A percentile compares a stretch with the other conserved stretches of the same genome.
These are phyloP conservation scores for Incumbomyces lentus DNA, from an alignment of 2,329 filamentous ascomycete species.

Conservation along the genomic window DNA sequence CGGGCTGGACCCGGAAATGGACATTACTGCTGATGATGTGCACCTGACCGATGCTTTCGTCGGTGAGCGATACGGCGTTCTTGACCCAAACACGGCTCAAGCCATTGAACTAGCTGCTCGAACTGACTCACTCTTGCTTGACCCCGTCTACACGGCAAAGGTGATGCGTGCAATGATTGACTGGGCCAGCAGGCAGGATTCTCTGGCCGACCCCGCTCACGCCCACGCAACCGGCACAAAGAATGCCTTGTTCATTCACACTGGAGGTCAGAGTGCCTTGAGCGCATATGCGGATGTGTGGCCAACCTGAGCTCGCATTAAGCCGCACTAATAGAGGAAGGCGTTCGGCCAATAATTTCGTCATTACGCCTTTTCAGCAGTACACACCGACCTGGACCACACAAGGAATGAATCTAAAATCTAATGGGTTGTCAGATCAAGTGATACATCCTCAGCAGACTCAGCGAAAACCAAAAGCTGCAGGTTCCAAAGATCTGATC, in stretches of 20 bases:
- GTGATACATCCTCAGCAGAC: no score
- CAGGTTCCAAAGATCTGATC: no score
- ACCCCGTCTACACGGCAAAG: conserved; percentile 30
- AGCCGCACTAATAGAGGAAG: no score
- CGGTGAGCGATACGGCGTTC: conserved; percentile 25
- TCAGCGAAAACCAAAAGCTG: no score
- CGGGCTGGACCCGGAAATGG: conserved; percentile 22
- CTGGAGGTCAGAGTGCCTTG: conserved; percentile 27
- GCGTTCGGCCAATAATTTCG: no score
- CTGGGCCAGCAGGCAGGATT: conserved; percentile 23
- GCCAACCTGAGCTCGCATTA: neutral
- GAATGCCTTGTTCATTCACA: conserved; percentile 30
- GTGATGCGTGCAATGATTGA: conserved; percentile 17
- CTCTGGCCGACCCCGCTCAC: conserved; percentile 16
- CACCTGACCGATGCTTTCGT: conserved; percentile 25
- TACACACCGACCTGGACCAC: no score
- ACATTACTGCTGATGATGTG: conserved; percentile 25
- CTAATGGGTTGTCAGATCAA: no score
- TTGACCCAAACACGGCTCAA: conserved; percentile 22
- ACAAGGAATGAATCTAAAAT: no score
- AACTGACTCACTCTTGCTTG: conserved; percentile 24
- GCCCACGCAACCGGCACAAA: neutral
- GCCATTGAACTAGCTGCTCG: conserved; percentile 22
- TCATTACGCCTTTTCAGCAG: no score
- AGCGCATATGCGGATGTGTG: conserved; percentile 24